A percentile compares a stretch with the other conserved stretches of the same genome.
These are phyloP conservation scores for Xylaria sp. DNA, from an alignment of 2,329 filamentous ascomycete genomes.

Conservation along the genomic window DNA sequence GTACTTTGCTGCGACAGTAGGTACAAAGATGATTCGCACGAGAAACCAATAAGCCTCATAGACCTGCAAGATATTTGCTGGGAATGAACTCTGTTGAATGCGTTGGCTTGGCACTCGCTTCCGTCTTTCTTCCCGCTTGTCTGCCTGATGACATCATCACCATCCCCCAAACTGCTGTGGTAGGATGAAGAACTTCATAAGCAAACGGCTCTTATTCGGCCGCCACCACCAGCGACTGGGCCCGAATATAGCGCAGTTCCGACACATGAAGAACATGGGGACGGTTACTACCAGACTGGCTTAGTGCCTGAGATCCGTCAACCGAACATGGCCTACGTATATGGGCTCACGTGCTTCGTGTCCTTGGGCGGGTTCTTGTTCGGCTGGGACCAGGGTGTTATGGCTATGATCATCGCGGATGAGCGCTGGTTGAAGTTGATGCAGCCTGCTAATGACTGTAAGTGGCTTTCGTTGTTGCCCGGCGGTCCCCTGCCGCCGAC, in stretches of 20 bases:
- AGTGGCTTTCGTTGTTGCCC: constrained; percentile 3
- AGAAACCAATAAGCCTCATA: too few relatives aligned
- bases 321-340: constrained; percentile 40
- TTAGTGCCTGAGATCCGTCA: constrained; percentile 20
- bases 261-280: constrained; percentile 3
- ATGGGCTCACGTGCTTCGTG: constrained; percentile 39
- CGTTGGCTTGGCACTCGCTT: background rate
- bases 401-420: constrained; percentile 43
- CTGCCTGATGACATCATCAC: constrained; percentile 8
- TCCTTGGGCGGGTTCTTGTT: constrained; percentile 41
- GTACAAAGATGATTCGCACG: too few relatives aligned
- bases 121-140: background rate
- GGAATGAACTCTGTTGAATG: background rate
- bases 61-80: too few relatives aligned
- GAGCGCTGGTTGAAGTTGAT: constrained; percentile 39
- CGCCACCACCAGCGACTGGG: constrained; percentile 11
- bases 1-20: too few relatives aligned
- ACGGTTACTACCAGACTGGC: background rate
- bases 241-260: constrained; percentile 2
- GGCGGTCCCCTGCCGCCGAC: background rate
- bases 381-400: constrained; percentile 42
- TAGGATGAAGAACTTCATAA: constrained; percentile 34
- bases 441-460: constrained; percentile 39
- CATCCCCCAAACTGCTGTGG: background rate
- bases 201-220: constrained; percentile 37